phyloP scores from a whole-genome alignment of 1,284 basidiomycete species.

The Trichosporon coremiiforme region DNA sequence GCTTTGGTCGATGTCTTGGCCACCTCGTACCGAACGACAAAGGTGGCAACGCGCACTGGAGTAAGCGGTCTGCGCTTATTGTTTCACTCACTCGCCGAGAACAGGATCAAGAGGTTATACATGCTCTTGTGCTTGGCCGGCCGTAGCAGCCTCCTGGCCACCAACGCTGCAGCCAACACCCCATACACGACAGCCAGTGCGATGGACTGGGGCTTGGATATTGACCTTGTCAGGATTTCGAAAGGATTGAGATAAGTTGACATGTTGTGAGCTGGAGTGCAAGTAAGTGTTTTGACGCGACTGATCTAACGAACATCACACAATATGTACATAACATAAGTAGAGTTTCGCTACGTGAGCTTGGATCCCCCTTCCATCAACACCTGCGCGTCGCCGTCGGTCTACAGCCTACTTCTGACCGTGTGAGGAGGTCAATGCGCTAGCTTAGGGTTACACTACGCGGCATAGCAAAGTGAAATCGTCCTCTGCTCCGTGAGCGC shows the following conservation, averaged over 20 bases:
- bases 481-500: too few relatives aligned
- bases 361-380: neutral
- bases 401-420: neutral
- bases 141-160: neutral
- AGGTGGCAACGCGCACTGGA: conserved; percentile 23
- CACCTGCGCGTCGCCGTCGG: conserved; percentile 6
- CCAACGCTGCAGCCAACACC: neutral
- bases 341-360: neutral
- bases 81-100: neutral
- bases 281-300: neutral
- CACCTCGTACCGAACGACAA: conserved; percentile 18
- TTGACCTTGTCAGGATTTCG: neutral
- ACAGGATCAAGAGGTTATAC: neutral
- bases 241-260: neutral
- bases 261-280: neutral
- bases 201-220: conserved; percentile 5
- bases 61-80: neutral
- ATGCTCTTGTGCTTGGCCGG: neutral
- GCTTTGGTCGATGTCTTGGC: neutral
- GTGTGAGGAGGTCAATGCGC: neutral
- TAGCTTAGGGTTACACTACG: neutral
- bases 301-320: neutral
- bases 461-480: neutral
- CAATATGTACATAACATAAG: neutral
- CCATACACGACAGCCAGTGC: neutral